These are phyloP conservation scores for Penicillium cosmopolitanum DNA, from an alignment of 495 filamentous ascomycete genomes.

Conservation along the genomic window DNA sequence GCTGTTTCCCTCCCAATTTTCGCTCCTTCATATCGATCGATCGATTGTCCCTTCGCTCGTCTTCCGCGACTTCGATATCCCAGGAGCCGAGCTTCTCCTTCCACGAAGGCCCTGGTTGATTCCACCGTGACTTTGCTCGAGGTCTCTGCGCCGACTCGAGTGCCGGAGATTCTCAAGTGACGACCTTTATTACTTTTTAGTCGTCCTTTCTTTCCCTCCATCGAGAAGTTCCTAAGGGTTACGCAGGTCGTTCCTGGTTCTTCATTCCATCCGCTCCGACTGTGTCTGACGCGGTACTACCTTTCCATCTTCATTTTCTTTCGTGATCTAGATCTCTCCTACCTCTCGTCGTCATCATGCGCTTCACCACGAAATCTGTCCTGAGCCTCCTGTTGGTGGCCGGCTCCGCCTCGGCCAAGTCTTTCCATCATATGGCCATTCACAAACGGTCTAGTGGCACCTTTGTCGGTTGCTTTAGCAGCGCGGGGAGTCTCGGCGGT, in stretches of 20 bases:
- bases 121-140: background rate
- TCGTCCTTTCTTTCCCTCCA: slow-evolving; percentile 3
- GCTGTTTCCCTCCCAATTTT: slow-evolving; percentile 6
- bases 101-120: background rate
- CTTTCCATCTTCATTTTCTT: slow-evolving; percentile 8
- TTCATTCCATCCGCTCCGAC: slow-evolving; percentile 29
- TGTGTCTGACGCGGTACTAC: slow-evolving; percentile 31
- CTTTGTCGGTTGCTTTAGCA: slow-evolving; percentile 40
- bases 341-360: slow-evolving; percentile 33
- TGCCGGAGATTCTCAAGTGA: slow-evolving; percentile 1
- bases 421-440: slow-evolving; percentile 22
- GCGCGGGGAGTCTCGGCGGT: slow-evolving; percentile 32
- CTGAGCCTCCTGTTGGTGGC: slow-evolving; percentile 35
- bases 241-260: slow-evolving; percentile 52
- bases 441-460: slow-evolving; percentile 15
- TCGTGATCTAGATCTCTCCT: slow-evolving; percentile 5
- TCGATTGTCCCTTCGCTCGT: background rate
- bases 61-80: background rate
- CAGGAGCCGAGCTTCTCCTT: background rate
- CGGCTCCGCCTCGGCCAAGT: slow-evolving; percentile 25
- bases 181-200: slow-evolving; percentile 11
- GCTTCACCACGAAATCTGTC: slow-evolving; percentile 32
- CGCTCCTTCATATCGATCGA: slow-evolving; percentile 6
- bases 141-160: background rate
- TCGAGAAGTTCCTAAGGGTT: slow-evolving; percentile 36